phyloP scores from a whole-genome alignment of 1,139 yeast species.

The Scheffersomyces cryptocercus region DNA sequence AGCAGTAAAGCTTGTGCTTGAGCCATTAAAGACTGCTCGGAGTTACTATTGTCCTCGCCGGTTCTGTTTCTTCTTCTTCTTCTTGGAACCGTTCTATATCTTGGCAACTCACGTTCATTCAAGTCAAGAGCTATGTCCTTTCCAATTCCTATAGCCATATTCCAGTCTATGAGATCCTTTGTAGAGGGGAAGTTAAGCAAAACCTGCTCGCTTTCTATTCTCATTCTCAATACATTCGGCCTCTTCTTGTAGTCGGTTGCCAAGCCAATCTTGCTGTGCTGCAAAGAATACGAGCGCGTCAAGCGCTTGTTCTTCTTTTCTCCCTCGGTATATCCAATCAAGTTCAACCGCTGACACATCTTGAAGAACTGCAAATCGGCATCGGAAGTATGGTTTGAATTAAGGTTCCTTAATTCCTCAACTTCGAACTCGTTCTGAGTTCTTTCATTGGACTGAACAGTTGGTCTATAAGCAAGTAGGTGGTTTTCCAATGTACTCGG shows the following conservation, averaged over 20 bases:
- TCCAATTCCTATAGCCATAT: slow-evolving; percentile 58
- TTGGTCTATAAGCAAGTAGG: slow-evolving; percentile 21
- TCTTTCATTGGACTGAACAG: slow-evolving; percentile 10
- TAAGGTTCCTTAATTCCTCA: slow-evolving; percentile 11
- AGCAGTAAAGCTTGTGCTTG: background rate
- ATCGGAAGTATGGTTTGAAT: slow-evolving; percentile 32
- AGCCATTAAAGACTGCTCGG: background rate
- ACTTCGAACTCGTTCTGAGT: slow-evolving; percentile 16
- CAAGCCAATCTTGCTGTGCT: slow-evolving; percentile 66
- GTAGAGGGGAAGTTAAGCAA: slow-evolving; percentile 55
- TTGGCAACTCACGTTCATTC: slow-evolving; percentile 59
- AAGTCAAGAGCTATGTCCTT: slow-evolving; percentile 67
- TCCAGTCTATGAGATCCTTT: slow-evolving; percentile 67
- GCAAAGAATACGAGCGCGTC: slow-evolving; percentile 59
- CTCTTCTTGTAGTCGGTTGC: slow-evolving; percentile 70
- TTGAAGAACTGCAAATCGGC: slow-evolving; percentile 41
- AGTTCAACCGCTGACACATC: slow-evolving; percentile 28
- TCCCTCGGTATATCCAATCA: slow-evolving; percentile 7
- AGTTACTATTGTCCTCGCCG: background rate
- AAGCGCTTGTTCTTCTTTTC: slow-evolving; percentile 8
- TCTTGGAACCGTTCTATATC: slow-evolving; percentile 73
- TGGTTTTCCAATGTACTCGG: slow-evolving; percentile 37
- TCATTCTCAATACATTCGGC: slow-evolving; percentile 56
- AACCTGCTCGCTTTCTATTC: slow-evolving; percentile 71
- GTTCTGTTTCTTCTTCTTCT: slow-evolving; percentile 46